Conservation (phyloP, 2,329 filamentous ascomycete species). For the Geosmithia flava region DNA sequence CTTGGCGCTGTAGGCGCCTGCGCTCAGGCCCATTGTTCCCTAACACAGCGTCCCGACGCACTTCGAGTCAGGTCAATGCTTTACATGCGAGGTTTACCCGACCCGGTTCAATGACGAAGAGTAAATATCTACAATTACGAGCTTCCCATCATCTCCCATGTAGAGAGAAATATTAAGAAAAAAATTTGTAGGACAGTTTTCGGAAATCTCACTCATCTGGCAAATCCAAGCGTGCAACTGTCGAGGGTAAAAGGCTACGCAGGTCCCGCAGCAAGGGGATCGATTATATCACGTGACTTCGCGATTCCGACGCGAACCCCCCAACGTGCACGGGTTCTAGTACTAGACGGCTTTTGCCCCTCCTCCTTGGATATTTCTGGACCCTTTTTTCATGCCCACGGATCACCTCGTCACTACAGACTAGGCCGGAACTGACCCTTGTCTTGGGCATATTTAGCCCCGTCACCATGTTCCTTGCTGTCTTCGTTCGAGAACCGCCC, state of each 20-base stretch:
- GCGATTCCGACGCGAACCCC: constrained; percentile 8
- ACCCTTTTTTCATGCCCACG: neutral
- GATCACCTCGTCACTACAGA: neutral
- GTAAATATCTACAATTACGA: neutral
- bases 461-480: neutral
- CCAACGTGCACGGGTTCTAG: neutral
- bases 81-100: neutral
- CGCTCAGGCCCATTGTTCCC: neutral
- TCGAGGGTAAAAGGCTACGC: too few species aligned
- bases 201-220: too few species aligned
- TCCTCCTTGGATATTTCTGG: neutral
- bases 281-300: constrained; percentile 14
- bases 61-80: neutral
- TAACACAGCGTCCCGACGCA: too few species aligned
- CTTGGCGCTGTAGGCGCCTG: neutral
- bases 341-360: neutral
- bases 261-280: neutral
- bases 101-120: neutral
- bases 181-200: too few species aligned
- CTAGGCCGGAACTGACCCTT: neutral
- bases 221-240: too few species aligned
- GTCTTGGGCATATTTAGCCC: neutral
- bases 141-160: too few species aligned
- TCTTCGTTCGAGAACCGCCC: neutral
- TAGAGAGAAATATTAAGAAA: too few species aligned